Evolutionary conservation across 139 green algal genomes (phyloP), one percentile per base, ranked within the genome.

Genomic region (Chlamydomonas applanata): DNA sequence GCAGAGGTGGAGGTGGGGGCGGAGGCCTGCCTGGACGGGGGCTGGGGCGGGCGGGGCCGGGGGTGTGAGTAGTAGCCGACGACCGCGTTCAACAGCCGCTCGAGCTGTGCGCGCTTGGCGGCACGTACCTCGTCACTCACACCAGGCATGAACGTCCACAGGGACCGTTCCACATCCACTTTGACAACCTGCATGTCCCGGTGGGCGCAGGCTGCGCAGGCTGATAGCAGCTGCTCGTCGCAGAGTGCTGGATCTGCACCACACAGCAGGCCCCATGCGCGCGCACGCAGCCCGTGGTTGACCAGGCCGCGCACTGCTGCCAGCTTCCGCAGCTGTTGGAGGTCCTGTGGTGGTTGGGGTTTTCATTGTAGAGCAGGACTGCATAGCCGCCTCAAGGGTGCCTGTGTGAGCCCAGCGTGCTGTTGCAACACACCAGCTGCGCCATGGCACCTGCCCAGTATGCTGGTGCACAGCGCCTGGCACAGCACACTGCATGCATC

Each of bases 261-360:
- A 16, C 93, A 72, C 46, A 96, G 86, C 29, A 90, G 35, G 17
- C 89, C 90, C 92, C 92, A 97, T 24, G 88, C 83, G 4, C 82
- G 77, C 0, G 72, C 69, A 0, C 92, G 82, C 57, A 94, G 79
- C 76, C 87, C 74, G 57, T 82, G 69, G 73, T 86, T 93, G 20
- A 93, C 89, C 17, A 97, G 83, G 33, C 92, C 92, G 7, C 89
- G 71, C 0, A 88, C 85, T 3, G 85, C 88, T 20, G 85, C 86
- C 9, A 95, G 40, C 54, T 91, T 88, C 14, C 92, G 73, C 1
- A 97, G 71, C 20, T 73, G 57, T 0, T 59, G 22, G 2, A 94
- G 33, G 44, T 94, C 90, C 83, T 86, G 59, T 66, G n/a, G 4
- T 83, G 56, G 83, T 88, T 2, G 45, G 20, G 32, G n/a, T 56